Base-by-base conservation (phyloP, 805 yeast genomes). In the Pichia phayaonensis region DNA sequence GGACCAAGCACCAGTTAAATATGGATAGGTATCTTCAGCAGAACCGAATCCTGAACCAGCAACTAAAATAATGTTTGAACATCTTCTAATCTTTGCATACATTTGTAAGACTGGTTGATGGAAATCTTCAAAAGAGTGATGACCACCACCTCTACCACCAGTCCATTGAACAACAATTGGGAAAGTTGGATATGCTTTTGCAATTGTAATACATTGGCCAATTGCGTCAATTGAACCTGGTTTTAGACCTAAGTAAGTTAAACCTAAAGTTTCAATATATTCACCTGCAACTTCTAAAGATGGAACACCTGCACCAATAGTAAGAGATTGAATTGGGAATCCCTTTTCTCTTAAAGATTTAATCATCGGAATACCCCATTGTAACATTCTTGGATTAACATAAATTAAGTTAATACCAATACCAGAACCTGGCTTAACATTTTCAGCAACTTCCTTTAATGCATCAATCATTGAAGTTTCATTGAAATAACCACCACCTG, bases 101-200 rank as follows among this genome's bases (percentile, higher is more conserved):
- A 94, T 94, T 71, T 89, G 96, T 65, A 94, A 74, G 59, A 94
- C 80, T 59, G 99, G 98, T 66, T 90, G 92, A 71, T 94, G 99
- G 94, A 92, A 90, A 74, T 94, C 99, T 77, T 94, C 99, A 65
- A 83, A 94, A 46, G 98, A 92, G 72, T 94, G 99, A 70, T 94
- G 99, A 66, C 99, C 99, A 80, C 99, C 99, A 75, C 97, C 99
- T 80, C 99, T 90, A 71, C 99, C 99, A 79, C 98, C 99, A 53
- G 99, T 94, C 99, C 99, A 94, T 76, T 94, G 99, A 61, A 94
- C 74, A 50, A 94, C 92, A 64, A 94, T 89, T 57, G 99, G 99
- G 90, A 94, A 94, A 56, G 69, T 73, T 59, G 99, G 99, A 72
- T 90, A 95, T 46, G 95, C 90, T 66, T 86, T 88, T 49, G 99